A percentile compares a stretch with the other conserved stretches of the same genome.
Evolutionary conservation across 371 early-diverging fungal genomes (phyloP).

Genomic region (Rhizopus stolonifer): DNA sequence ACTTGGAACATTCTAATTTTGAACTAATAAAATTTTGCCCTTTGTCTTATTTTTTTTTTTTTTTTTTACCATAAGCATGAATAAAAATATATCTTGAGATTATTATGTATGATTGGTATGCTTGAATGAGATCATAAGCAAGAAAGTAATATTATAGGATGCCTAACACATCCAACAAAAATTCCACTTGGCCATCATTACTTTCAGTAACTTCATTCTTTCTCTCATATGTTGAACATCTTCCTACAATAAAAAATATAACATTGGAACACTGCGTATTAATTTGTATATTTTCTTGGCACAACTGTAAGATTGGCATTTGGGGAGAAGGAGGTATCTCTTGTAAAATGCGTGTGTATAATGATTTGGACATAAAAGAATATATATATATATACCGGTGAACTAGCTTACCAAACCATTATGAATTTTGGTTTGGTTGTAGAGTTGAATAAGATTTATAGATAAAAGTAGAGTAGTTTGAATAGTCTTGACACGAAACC

Average conservation of each 20-base stretch:
- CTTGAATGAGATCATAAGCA: background rate
- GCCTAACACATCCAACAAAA: background rate
- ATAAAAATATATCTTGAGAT: too few relatives aligned
- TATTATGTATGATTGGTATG: background rate
- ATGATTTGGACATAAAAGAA: background rate
- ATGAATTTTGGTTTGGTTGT: too few relatives aligned
- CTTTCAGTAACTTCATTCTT: background rate
- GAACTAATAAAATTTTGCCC: too few relatives aligned
- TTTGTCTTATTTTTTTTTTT: too few relatives aligned
- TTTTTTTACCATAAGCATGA: too few relatives aligned
- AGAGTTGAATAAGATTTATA: too few relatives aligned
- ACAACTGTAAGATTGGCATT: background rate
- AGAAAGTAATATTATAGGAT: background rate
- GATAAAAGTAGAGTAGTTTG: too few relatives aligned
- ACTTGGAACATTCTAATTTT: too few relatives aligned
- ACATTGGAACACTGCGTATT: background rate
- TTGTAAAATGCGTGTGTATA: background rate
- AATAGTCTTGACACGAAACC: too few relatives aligned
- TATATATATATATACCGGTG: too few relatives aligned
- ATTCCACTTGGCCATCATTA: background rate
- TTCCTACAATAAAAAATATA: background rate
- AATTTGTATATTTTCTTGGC: background rate
- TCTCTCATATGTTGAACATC: background rate
- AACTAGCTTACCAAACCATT: too few relatives aligned
- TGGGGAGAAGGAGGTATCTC: constrained; percentile 2